Evolutionary conservation across 2,329 filamentous ascomycete species (phyloP).

Genomic region (Colletotrichum karsti): DNA sequence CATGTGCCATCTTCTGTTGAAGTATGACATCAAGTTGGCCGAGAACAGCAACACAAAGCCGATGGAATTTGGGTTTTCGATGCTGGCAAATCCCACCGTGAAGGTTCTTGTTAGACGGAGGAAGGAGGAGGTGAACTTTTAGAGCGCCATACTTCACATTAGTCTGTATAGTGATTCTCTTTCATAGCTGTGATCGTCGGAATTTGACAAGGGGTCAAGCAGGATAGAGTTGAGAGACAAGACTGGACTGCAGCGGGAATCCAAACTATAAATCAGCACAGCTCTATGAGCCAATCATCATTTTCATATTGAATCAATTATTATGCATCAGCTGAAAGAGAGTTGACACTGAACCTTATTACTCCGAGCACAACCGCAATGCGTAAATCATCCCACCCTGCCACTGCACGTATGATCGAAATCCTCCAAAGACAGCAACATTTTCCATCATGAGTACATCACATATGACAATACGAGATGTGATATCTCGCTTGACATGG

Average conservation of each 20-base stretch:
- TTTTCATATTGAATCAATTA: not conserved
- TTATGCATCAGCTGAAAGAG: too few relatives aligned
- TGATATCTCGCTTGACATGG: too few relatives aligned
- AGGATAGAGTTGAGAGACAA: not conserved
- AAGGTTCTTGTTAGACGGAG: conserved; percentile 4
- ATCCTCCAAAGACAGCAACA: too few relatives aligned
- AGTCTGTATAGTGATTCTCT: not conserved
- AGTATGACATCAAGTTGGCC: conserved; percentile 35
- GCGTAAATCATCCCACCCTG: too few relatives aligned
- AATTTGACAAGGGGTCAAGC: not conserved
- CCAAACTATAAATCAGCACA: not conserved
- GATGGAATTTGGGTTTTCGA: conserved; percentile 14
- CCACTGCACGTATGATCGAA: too few relatives aligned
- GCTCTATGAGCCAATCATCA: not conserved
- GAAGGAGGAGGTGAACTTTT: conserved; percentile 10
- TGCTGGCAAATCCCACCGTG: conserved; percentile 9
- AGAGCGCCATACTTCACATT: not conserved
- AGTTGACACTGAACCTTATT: too few relatives aligned
- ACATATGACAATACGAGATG: too few relatives aligned
- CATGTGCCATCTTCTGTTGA: conserved; percentile 38
- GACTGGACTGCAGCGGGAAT: not conserved
- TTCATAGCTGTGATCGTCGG: not conserved
- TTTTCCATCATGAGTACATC: too few relatives aligned
- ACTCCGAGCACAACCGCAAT: too few relatives aligned
- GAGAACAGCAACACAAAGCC: not conserved